Conservation (phyloP, 1,284 basidiomycete genomes). For the Cutaneotrichosporon spelunceum region DNA sequence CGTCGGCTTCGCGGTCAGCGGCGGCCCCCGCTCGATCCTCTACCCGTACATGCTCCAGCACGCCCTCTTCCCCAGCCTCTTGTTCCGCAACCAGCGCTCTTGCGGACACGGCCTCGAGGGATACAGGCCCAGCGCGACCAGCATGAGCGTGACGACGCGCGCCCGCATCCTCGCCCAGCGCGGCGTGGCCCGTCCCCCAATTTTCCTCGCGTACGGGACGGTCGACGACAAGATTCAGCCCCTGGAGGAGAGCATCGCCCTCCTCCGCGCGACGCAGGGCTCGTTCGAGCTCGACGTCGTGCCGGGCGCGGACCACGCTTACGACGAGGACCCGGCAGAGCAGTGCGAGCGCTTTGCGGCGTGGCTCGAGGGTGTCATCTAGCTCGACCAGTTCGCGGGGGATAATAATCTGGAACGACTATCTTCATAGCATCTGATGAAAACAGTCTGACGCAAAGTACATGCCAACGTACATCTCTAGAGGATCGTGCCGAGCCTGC, state of each 20-base stretch:
- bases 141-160: constrained; percentile 39
- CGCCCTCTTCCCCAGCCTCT: constrained; percentile 41
- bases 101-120: constrained; percentile 38
- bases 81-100: constrained; percentile 43
- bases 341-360: constrained; percentile 37
- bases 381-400: neutral
- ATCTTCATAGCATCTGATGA: no score
- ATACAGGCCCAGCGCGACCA: constrained; percentile 36
- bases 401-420: neutral
- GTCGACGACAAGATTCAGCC: constrained; percentile 44
- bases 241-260: constrained; percentile 36
- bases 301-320: constrained; percentile 41
- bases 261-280: constrained; percentile 22
- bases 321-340: constrained; percentile 41
- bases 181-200: constrained; percentile 20
- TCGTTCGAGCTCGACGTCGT: constrained; percentile 30
- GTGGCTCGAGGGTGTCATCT: constrained; percentile 33
- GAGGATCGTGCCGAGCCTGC: constrained; percentile 23
- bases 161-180: constrained; percentile 21
- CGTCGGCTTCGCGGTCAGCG: constrained; percentile 35
- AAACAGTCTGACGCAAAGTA: no score
- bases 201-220: constrained; percentile 41
- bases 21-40: constrained; percentile 44
- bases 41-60: constrained; percentile 51
- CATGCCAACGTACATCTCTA: constrained; percentile 2